phyloP scores from a whole-genome alignment of 163 green algal genomes.

The Picocystis sp. region DNA sequence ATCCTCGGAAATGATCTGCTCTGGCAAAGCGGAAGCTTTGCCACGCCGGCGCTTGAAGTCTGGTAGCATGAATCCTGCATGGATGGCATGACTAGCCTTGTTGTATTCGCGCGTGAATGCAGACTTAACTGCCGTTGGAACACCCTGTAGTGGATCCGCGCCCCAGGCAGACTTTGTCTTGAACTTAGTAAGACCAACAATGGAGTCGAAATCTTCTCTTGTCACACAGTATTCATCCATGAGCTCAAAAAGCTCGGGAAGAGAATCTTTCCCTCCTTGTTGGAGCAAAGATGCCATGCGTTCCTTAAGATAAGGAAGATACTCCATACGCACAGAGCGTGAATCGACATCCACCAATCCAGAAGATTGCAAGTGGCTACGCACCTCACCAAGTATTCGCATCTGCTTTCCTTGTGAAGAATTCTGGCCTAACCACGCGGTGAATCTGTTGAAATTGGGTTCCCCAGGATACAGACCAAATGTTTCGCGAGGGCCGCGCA shows the following conservation, averaged over 20 bases:
- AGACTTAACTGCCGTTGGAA: slow-evolving; percentile 58
- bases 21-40: too few relatives aligned
- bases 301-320: slow-evolving; percentile 44
- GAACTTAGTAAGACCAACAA: slow-evolving; percentile 70
- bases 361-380: slow-evolving; percentile 50
- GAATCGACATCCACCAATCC: not conserved
- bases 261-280: slow-evolving; percentile 15
- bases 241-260: slow-evolving; percentile 2
- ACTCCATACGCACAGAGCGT: slow-evolving; percentile 31
- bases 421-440: slow-evolving; percentile 79
- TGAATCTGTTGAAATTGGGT: slow-evolving; percentile 77
- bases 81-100: slow-evolving; percentile 2
- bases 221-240: slow-evolving; percentile 54
- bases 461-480: slow-evolving; percentile 33
- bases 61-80: too few relatives aligned
- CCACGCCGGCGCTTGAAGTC: too few relatives aligned
- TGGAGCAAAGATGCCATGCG: slow-evolving; percentile 33
- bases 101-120: slow-evolving; percentile 63
- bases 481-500: slow-evolving; percentile 39
- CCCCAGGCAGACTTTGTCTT: slow-evolving; percentile 53
- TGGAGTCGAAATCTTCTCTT: slow-evolving; percentile 34
- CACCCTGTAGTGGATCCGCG: slow-evolving; percentile 43
- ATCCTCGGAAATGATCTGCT: too few relatives aligned
- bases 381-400: slow-evolving; percentile 71
- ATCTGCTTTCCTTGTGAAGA: slow-evolving; percentile 62